phyloP scores from a whole-genome alignment of 768 basidiomycete genomes.

The Leccinum pellstonianum region DNA sequence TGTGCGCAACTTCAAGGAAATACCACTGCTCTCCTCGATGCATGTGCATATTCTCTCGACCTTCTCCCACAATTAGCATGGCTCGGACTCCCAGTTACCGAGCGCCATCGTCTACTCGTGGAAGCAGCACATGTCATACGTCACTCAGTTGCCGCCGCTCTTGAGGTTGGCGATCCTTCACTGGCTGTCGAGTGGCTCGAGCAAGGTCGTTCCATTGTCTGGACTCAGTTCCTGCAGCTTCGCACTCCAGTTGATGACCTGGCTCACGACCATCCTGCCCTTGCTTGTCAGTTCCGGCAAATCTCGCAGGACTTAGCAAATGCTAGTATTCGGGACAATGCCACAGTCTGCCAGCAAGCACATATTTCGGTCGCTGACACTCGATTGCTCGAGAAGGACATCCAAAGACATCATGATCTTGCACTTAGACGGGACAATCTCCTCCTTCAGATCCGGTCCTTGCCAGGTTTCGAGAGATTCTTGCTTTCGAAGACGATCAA shows the following conservation, averaged over 20 bases:
- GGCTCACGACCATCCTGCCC: neutral
- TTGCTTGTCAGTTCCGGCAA: accelerated
- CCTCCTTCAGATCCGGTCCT: neutral
- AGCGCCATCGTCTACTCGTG: neutral
- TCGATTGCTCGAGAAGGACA: neutral
- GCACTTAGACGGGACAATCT: neutral
- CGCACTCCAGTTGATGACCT: neutral
- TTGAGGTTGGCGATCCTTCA: neutral
- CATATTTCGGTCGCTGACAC: neutral
- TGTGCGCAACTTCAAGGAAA: neutral
- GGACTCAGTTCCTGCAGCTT: neutral
- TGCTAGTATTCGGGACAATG: neutral
- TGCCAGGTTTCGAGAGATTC: neutral
- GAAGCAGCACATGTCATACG: neutral
- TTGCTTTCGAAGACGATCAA: neutral
- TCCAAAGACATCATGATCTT: neutral
- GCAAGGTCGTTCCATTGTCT: neutral
- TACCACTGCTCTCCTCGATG: neutral
- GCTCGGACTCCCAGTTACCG: neutral
- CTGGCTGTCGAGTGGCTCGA: neutral
- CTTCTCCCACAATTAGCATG: neutral
- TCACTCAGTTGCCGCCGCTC: neutral
- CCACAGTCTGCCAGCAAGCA: neutral
- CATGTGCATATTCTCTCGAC: neutral
- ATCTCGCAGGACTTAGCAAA: neutral